A percentile compares a stretch with the other conserved stretches of the same genome.
Conservation (phyloP, 441 rosid genomes). For the Populus trichocarpa region DNA sequence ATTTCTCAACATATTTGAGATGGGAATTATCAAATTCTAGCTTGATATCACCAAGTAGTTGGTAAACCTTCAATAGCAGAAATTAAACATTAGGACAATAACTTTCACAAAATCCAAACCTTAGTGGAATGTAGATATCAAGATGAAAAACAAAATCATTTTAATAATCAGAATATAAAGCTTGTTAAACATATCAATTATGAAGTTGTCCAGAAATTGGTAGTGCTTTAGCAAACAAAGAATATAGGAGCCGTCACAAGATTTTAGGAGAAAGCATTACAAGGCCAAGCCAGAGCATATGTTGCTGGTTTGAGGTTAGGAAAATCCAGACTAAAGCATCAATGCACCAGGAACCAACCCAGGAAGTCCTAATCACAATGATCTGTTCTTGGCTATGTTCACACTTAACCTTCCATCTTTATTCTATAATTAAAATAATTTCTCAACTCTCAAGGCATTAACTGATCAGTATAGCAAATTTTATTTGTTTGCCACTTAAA, state of each 20-base stretch:
- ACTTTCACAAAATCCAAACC: not conserved
- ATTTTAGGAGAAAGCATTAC: not conserved
- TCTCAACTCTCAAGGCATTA: not conserved
- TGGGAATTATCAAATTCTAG: constrained; percentile 75
- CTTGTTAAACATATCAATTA: not conserved
- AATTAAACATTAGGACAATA: constrained; percentile 8
- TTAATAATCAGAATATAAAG: not conserved
- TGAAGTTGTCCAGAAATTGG: not conserved
- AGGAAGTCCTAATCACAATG: not conserved
- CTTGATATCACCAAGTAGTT: constrained; percentile 78
- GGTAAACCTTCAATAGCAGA: constrained; percentile 65
- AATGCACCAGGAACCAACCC: not conserved
- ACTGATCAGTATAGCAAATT: not conserved
- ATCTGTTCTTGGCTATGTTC: not conserved
- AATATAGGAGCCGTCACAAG: not conserved
- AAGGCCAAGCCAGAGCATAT: not conserved
- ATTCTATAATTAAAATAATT: not conserved
- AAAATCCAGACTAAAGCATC: not conserved
- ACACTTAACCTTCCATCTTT: not conserved
- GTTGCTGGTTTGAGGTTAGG: not conserved
- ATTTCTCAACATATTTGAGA: constrained; percentile 46
- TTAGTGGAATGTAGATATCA: not conserved
- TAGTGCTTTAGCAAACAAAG: not conserved
- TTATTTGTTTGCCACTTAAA: not conserved
- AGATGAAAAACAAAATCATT: not conserved